Base-by-base conservation (phyloP, 805 yeast genomes). In the Wickerhamomyces canadensis region DNA sequence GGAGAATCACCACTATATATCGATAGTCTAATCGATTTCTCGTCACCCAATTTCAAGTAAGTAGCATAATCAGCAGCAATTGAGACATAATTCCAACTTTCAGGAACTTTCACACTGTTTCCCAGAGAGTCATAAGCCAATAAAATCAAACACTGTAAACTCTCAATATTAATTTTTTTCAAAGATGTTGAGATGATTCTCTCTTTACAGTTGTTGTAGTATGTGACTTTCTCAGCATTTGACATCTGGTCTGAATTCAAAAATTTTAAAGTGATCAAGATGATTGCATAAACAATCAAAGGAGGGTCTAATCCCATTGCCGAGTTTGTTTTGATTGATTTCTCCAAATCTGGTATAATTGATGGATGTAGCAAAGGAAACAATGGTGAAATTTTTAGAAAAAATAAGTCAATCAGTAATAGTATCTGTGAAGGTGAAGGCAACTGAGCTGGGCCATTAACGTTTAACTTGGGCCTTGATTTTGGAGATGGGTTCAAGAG, bases 81-180 rank as follows among this genome's bases (percentile, higher is more conserved):
- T 19, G 54, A 49, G 9, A 51, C 54, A 35, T 49, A 51, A 31
- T 51, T 51, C 55, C 55, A 51, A 25, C 48, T 42, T 21, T 51
- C 55, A 4, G 55, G 55, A 6, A 49, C 54, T 34, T 51, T 51
- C 4, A 44, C 48, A 32, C 44, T 44, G 6, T 47, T 52, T 6
- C 48, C 43, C 5, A 51, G 31, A 1, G 52, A 44, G 16, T 51
- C 55, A 24, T 44, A 51, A 11, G 55, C 55, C 8, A 50, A 30
- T 3, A 50, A 28, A 1, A 42, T 45, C 46, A 50, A 38, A 5
- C 48, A 35, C 23, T 50, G 55, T 16, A 50, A 29, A 34, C 43
- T 46, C 29, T 50, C 55, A 15, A 50, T 27, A 31, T 43, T 48
- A 24, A 48, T 48, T 30, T 35, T 44, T 31, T 38, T 47, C 32